Base-by-base conservation (phyloP, 75 land plant genomes). In the Adiantum capillusveneris region DNA sequence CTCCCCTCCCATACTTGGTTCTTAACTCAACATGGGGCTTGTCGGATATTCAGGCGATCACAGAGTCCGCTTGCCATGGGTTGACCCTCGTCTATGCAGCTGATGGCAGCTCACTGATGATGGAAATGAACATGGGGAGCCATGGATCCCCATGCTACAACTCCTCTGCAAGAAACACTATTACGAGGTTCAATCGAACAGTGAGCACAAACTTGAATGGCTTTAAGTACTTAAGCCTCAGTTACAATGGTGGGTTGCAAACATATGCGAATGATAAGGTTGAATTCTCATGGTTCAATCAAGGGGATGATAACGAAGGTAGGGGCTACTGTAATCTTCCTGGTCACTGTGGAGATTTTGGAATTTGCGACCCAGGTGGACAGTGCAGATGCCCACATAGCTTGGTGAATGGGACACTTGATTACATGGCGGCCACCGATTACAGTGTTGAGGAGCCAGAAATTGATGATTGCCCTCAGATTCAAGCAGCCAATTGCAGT, bases 1-100 rank as follows among this genome's bases (percentile, higher is more conserved):
- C n/a, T 27, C 37, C 7, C 9, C 57, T 27, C 25, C 57, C 57
- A 2, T 54, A 54, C 57, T 25, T 54, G 57, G 57, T 54, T 19
- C 31, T 26, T 11, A 54, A 54, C 25, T 19, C 31, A 54, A 19
- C 28, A 2, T 27, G 31, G 28, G 57, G 57, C 9, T 54, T 54
- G 25, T 29, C 57, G 2, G 20, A n/a, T 11, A 29, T 27, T 3
- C n/a, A 25, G 2, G 31, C 20, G 9, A 1, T 29, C 57, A 3
- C 25, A 26, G 22, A 54, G 25, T 11, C 57, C 5, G 5, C 16
- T 5, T 54, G 57, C 57, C 2, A 25, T 14, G 25, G 11, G 24
- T 54, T 16, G 25, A 54, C 24, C 25, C 25, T 54, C 3, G 31
- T 26, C 11, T 54, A 29, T 11, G 13, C 57, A 21, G 11, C 57